Evolutionary conservation across 2,329 filamentous ascomycete genomes (phyloP), one percentile per base, ranked within the genome.

Genomic region (Penicillium sp.): DNA sequence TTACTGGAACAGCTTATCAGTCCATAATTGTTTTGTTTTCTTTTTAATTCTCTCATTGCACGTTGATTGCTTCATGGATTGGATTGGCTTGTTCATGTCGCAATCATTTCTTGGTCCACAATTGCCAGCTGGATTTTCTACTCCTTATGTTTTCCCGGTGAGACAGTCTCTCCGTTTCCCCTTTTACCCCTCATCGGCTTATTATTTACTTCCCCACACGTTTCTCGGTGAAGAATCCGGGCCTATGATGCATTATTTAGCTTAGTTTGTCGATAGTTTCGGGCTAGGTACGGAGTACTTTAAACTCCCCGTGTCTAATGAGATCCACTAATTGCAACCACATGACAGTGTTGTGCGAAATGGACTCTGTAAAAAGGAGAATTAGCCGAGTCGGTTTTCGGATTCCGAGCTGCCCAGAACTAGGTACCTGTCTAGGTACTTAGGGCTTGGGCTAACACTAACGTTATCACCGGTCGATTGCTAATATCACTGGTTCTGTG

Each of bases 201-300:
- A 59, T 57, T 53, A 44, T 29, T 51, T 27, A 35, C 27, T 56
- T 54, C 61, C 58, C 61, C 61, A 57, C 64, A 63, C 36, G 27
- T 35, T 47, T 53, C 45, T 25, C 61, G 63, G 61, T 64, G 58
- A 64, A 65, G 58, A 59, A 59, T 42, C 44, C 51, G 52, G 45
- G 38, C 47, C 13, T 19, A 57, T 52, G 47, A 55, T 43, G 53
- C 59, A 59, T 45, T 51, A 21, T 56, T 44, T 50, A 41, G 12
- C 36, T 44, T 47, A 23, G n/a, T 17, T 21, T 21, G 31, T 53
- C 36, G 21, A 48, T 57, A 47, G 41, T 48, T 33, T n/a, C 27
- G 27, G 42, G 7, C 29, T 41, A n/a, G 7, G 33, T 35, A 35
- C 33, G 31, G n/a, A 17, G 39, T 27, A 35, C 33, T 45, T 29